phyloP scores from a whole-genome alignment of 108 stramenopile species.

The Nitzschia sp. region DNA sequence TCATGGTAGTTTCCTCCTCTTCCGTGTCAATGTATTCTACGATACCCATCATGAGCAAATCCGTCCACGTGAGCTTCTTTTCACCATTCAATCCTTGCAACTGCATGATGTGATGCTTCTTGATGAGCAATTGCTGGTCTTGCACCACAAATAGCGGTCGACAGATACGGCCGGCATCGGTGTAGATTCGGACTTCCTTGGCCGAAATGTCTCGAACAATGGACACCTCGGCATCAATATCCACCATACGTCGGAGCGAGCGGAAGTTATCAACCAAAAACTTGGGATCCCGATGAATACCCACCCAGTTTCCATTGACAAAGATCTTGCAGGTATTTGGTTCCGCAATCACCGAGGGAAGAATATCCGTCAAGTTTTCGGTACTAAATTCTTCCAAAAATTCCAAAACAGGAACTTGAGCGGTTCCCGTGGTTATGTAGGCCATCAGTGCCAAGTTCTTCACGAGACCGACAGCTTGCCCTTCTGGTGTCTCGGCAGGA shows the following conservation, averaged over 20 bases:
- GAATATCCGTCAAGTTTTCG: slow-evolving; percentile 88
- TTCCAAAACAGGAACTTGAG: slow-evolving; percentile 90
- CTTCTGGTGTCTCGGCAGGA: slow-evolving; percentile 98
- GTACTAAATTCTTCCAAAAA: slow-evolving; percentile 96
- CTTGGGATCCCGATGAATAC: slow-evolving; percentile 95
- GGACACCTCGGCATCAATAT: slow-evolving; percentile 96
- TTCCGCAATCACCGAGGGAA: slow-evolving; percentile 93
- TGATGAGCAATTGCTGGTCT: slow-evolving; percentile 78
- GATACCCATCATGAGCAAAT: slow-evolving; percentile 90
- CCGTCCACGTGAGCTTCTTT: slow-evolving; percentile 87
- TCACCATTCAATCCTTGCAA: slow-evolving; percentile 68
- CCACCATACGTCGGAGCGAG: slow-evolving; percentile 87
- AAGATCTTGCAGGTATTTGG: slow-evolving; percentile 96
- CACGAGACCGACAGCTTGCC: slow-evolving; percentile 97
- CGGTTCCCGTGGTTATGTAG: slow-evolving; percentile 96
- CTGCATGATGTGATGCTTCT: slow-evolving; percentile 83
- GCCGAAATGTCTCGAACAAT: slow-evolving; percentile 95
- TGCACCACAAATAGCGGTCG: slow-evolving; percentile 97
- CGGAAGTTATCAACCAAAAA: slow-evolving; percentile 90
- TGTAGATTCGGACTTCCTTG: slow-evolving; percentile 96
- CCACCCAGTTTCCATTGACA: slow-evolving; percentile 99
- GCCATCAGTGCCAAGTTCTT: slow-evolving; percentile 98
- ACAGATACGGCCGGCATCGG: slow-evolving; percentile 98
- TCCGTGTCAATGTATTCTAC: slow-evolving; percentile 99
- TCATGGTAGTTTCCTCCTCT: slow-evolving; percentile 99